phyloP scores from a whole-genome alignment of 2,329 filamentous ascomycete species.

The Cladosporium sp. region DNA sequence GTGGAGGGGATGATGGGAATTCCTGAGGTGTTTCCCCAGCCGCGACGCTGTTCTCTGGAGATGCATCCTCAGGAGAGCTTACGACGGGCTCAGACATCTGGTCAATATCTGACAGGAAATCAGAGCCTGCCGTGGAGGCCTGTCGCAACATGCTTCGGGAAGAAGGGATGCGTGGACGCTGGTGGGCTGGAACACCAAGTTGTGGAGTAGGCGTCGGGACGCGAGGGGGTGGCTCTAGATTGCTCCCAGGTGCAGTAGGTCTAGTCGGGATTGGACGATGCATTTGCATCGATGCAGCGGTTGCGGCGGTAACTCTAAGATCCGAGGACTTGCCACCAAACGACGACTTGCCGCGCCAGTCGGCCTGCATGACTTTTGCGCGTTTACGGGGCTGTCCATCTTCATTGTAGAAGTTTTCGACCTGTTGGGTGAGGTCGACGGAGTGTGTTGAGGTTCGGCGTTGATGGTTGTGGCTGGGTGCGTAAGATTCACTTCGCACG shows the following conservation, averaged over 20 bases:
- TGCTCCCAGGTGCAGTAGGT: constrained; percentile 45
- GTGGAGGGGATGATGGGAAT: constrained; percentile 85
- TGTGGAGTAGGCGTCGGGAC: constrained; percentile 71
- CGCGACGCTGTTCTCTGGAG: constrained; percentile 40
- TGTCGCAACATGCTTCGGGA: constrained; percentile 27
- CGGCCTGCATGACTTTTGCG: constrained; percentile 69
- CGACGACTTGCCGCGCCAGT: constrained; percentile 65
- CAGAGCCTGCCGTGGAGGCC: constrained; percentile 27
- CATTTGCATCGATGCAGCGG: constrained; percentile 77
- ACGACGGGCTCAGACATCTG: constrained; percentile 38
- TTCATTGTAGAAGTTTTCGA: constrained; percentile 31
- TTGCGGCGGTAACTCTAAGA: constrained; percentile 83
- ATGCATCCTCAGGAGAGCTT: constrained; percentile 45
- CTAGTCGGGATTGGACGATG: constrained; percentile 65
- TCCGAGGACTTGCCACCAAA: constrained; percentile 67
- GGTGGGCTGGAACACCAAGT: constrained; percentile 26
- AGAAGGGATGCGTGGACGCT: constrained; percentile 26
- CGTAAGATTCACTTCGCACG: constrained; percentile 28
- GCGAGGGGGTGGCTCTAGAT: constrained; percentile 68
- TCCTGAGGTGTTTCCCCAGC: constrained; percentile 65
- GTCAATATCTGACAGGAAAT: constrained; percentile 28
- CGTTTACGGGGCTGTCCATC: constrained; percentile 67
- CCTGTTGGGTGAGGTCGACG: constrained; percentile 17
- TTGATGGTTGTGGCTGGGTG: constrained; percentile 19
- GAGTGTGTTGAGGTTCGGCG: constrained; percentile 21